These are phyloP conservation scores for Ailanthus altissimus DNA, from an alignment of 345 rosid species.

Conservation along the genomic window DNA sequence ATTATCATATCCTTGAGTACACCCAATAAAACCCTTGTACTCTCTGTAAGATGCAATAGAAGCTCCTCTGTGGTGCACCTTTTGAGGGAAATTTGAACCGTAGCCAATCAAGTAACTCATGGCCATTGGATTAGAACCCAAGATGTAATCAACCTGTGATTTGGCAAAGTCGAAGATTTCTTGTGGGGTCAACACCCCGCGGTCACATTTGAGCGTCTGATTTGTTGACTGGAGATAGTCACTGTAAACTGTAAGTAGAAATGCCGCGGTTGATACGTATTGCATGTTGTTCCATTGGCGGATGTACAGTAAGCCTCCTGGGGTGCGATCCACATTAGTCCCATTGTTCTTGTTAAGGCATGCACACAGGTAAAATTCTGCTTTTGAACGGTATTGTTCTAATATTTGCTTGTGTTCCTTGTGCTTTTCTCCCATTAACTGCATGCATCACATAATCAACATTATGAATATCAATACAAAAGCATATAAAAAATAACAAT, in stretches of 20 bases:
- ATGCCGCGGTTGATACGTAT: conserved; percentile 51
- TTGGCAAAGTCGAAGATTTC: conserved; percentile 41
- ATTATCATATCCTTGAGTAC: conserved; percentile 62
- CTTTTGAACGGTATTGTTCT: conserved; percentile 44
- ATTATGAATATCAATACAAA: neutral
- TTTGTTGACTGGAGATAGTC: conserved; percentile 40
- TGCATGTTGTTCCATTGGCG: conserved; percentile 80
- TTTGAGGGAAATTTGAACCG: conserved; percentile 46
- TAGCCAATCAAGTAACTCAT: conserved; percentile 66
- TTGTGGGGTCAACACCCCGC: conserved; percentile 26
- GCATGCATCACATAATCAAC: neutral
- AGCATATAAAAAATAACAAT: neutral
- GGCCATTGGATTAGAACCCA: conserved; percentile 57
- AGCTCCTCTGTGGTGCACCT: conserved; percentile 77
- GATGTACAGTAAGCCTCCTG: conserved; percentile 50
- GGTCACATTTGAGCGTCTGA: conserved; percentile 38
- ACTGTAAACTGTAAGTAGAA: conserved; percentile 52
- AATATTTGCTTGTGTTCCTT: conserved; percentile 26
- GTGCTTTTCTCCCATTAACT: conserved; percentile 41
- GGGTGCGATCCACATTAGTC: conserved; percentile 54
- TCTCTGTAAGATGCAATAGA: conserved; percentile 47
- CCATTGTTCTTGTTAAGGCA: conserved; percentile 47
- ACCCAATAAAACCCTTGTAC: conserved; percentile 58
- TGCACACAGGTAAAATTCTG: conserved; percentile 55
- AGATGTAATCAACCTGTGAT: conserved; percentile 62